Evolutionary conservation across 1,284 basidiomycete genomes (phyloP), one percentile per base, ranked within the genome.

Genomic region (Lentinula novae-zelandiae): DNA sequence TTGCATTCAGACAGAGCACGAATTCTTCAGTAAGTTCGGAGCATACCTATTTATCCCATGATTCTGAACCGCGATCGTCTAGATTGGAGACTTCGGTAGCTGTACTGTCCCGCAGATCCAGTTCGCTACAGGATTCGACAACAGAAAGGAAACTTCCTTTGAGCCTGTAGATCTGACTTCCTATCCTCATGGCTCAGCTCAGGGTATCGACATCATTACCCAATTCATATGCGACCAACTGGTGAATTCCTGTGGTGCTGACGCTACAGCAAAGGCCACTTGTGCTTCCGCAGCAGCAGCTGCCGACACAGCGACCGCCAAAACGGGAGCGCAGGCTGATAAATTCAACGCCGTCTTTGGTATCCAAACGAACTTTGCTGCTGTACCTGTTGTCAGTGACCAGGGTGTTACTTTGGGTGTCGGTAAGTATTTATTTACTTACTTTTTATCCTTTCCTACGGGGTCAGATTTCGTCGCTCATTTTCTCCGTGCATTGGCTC

Each of bases 261-360:
- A 85, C 64, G 71, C 72, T 38, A 78, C 80, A 20, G 83, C 83
- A 1, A 77, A 81, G 66, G 75, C 70, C 39, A 81, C 79, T 9
- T 85, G 83, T 60, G 70, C 71, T n/a, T 68, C 67, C 1, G 82
- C 82, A 3, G 61, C 69, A 38, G 64, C 75, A 46, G 82, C 39
- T 46, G 78, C 80, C 2, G 67, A 72, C 62, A 71, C 77, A 46
- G 72, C 69, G 33, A 62, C 79, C 2, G 69, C 73, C 1, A 77
- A 78, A 68, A 80, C 77, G 44, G 84, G 84, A 62, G 78, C 72
- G 17, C 80, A 82, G 66, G 84, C 84, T 22, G 83, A 86, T 69
- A 77, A 76, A 2, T 86, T 85, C 77, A 86, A 86, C 71, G 77
- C 75, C 22, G 79, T 71, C 33, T 85, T 85, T 64, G 81, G 80